Percentiles rank a stretch among this genome's conserved stretches.
Evolutionary conservation across 2,329 filamentous ascomycete genomes (phyloP).

Genomic region (Calonectria multiphialidica): DNA sequence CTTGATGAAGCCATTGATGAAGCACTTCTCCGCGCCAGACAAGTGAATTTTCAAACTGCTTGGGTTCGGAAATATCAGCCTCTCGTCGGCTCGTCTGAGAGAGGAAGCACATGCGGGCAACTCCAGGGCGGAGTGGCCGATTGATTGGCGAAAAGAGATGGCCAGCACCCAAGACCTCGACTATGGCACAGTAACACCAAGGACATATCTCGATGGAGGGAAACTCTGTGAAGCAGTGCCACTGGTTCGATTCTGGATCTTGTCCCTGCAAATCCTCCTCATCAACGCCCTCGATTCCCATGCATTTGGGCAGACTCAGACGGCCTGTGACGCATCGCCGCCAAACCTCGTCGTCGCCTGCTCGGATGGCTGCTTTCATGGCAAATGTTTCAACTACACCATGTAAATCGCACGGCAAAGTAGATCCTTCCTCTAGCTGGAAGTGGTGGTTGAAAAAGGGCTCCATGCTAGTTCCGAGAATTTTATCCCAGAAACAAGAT

Average conservation of each 20-base stretch:
- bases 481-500: conserved; percentile 19
- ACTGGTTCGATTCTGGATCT: not conserved
- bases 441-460: conserved; percentile 11
- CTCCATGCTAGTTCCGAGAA: conserved; percentile 11
- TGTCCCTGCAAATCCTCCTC: conserved; percentile 1
- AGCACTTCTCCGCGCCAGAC: conserved; percentile 13
- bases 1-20: conserved; percentile 6
- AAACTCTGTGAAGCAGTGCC: conserved; percentile 5
- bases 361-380: conserved; percentile 6
- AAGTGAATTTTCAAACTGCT: conserved; percentile 10
- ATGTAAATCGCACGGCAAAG: not conserved
- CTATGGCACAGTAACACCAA: not conserved
- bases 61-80: not conserved
- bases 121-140: not conserved
- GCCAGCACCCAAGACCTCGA: conserved; percentile 10
- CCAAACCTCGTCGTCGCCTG: conserved; percentile 8
- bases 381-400: not conserved
- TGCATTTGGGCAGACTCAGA: conserved; percentile 1
- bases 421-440: not conserved
- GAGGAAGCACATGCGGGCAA: conserved; percentile 16
- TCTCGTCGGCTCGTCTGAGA: not conserved
- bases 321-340: conserved; percentile 1
- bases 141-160: conserved; percentile 17
- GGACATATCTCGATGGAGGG: conserved; percentile 22
- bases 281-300: conserved; percentile 15